A percentile compares a stretch with the other conserved stretches of the same genome.
These are phyloP conservation scores for Aspergillus sp. DNA, from an alignment of 2,329 filamentous ascomycete species.

Conservation along the genomic window DNA sequence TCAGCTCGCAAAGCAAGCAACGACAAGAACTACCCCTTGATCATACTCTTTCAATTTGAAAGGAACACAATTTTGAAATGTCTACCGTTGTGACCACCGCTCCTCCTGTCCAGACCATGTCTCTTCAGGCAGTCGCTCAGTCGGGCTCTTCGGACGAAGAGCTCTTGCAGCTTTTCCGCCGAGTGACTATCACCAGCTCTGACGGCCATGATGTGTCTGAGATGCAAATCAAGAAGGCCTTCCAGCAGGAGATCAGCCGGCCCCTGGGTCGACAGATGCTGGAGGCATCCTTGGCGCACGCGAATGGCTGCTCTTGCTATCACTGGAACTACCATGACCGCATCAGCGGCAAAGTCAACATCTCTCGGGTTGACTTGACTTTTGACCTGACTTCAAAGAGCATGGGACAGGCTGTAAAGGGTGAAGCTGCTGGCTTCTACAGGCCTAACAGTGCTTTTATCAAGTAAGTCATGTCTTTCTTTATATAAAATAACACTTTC, in stretches of 20 bases:
- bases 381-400: conserved; percentile 7
- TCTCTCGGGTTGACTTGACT: conserved; percentile 2
- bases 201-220: conserved; percentile 7
- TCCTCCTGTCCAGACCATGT: not conserved
- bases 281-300: conserved; percentile 3
- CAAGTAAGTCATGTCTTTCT: not conserved
- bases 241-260: conserved; percentile 5
- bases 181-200: conserved; percentile 3
- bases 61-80: not conserved
- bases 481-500: not conserved
- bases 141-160: conserved; percentile 1
- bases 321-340: conserved; percentile 9
- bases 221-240: conserved; percentile 6
- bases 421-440: conserved; percentile 4
- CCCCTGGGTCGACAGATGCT: conserved; percentile 7
- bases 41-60: not conserved
- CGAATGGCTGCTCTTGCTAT: conserved; percentile 1
- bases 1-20: not conserved
- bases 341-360: conserved; percentile 3
- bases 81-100: conserved; percentile 3
- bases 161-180: conserved; percentile 3
- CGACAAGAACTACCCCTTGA: not conserved
- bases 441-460: conserved; percentile 1
- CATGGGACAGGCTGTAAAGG: conserved; percentile 3
- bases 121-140: not conserved